Conservation (phyloP, 2,329 filamentous ascomycete species). For the Neonectria neomacrospora region DNA sequence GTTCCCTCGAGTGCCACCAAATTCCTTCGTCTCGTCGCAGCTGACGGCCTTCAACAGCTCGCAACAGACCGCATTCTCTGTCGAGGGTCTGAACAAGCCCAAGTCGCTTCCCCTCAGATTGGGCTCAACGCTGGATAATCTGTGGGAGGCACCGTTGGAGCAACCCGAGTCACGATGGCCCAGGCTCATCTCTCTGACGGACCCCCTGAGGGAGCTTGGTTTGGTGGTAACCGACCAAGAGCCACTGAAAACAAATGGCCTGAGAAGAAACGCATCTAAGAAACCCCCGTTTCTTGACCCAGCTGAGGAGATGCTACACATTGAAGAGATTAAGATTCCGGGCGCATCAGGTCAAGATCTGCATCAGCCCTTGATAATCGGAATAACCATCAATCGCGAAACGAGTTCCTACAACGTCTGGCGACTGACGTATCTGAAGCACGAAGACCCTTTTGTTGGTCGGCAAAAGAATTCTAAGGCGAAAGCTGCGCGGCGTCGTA, state of each 20-base stretch:
- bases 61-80: conserved; percentile 65
- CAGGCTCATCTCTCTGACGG: conserved; percentile 83
- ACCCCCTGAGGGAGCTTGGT: conserved; percentile 87
- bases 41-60: conserved; percentile 64
- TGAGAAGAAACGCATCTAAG: conserved; percentile 50
- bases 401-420: conserved; percentile 84
- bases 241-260: conserved; percentile 45
- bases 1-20: conserved; percentile 75
- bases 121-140: conserved; percentile 65
- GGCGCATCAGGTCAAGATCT: conserved; percentile 49
- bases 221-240: conserved; percentile 75
- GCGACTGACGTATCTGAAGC: conserved; percentile 81
- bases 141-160: conserved; percentile 66
- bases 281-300: conserved; percentile 72
- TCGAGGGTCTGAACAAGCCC: conserved; percentile 65
- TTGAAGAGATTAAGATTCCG: conserved; percentile 75
- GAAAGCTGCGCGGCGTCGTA: conserved; percentile 64
- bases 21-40: conserved; percentile 83
- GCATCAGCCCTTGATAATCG: conserved; percentile 71
- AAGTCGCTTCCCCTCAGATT: conserved; percentile 65
- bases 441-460: conserved; percentile 67
- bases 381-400: conserved; percentile 83
- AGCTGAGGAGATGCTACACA: conserved; percentile 84
- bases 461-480: conserved; percentile 58
- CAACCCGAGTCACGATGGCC: conserved; percentile 72